A percentile compares a stretch with the other conserved stretches of the same genome.
Conservation (phyloP, 352 stramenopile species). For the Hyaloperonospora brassicae region DNA sequence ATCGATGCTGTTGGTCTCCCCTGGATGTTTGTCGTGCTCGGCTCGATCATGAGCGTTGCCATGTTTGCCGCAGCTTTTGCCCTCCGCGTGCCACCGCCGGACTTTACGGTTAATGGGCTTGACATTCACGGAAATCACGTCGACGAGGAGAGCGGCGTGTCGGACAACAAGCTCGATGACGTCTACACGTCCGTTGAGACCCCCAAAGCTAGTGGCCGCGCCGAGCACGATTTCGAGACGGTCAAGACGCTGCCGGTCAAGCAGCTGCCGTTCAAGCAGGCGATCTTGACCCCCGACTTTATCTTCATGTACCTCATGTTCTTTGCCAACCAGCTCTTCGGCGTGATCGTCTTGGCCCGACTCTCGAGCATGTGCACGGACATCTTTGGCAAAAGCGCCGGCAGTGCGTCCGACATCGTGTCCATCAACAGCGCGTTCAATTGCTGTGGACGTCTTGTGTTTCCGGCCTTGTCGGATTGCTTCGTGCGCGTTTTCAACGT, state of each 20-base stretch:
- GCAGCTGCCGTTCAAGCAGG: slow-evolving; percentile 42
- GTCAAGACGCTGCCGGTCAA: slow-evolving; percentile 6
- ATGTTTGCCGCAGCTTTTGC: slow-evolving; percentile 36
- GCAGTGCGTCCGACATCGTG: slow-evolving; percentile 37
- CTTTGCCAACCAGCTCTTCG: slow-evolving; percentile 55
- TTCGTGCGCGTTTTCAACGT: slow-evolving; percentile 35
- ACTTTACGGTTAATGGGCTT: slow-evolving; percentile 40
- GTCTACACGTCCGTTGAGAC: no score
- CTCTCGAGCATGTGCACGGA: slow-evolving; percentile 46
- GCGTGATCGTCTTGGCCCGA: slow-evolving; percentile 56
- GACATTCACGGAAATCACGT: slow-evolving; percentile 58
- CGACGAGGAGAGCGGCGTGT: slow-evolving; percentile 8
- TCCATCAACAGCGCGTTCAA: slow-evolving; percentile 60
- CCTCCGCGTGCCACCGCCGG: slow-evolving; percentile 37
- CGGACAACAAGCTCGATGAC: no score
- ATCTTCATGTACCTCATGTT: slow-evolving; percentile 68
- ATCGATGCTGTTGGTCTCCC: slow-evolving; percentile 40
- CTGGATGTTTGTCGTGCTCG: slow-evolving; percentile 44
- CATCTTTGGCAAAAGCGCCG: slow-evolving; percentile 39
- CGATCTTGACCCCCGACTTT: slow-evolving; percentile 49
- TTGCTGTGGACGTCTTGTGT: slow-evolving; percentile 38
- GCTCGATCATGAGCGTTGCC: slow-evolving; percentile 30
- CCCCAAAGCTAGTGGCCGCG: no score
- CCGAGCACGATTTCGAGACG: no score
- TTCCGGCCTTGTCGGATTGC: slow-evolving; percentile 36